phyloP scores from a whole-genome alignment of 441 rosid species.

The Pelargonium australe region DNA sequence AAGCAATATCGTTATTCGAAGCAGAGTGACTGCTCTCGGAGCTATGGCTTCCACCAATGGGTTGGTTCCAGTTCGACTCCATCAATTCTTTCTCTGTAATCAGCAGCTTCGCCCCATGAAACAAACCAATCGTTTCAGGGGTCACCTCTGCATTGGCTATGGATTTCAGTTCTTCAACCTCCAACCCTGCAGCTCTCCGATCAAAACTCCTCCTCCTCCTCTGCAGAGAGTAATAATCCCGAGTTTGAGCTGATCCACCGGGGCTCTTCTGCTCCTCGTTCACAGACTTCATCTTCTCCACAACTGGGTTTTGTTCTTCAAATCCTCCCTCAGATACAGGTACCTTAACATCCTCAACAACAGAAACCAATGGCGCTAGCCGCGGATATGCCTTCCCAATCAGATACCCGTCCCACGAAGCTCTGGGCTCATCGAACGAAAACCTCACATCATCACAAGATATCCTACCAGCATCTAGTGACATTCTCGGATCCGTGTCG shows the following conservation, averaged over 20 bases:
- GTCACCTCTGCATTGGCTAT: conserved; percentile 44
- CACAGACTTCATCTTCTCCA: conserved; percentile 13
- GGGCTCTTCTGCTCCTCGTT: conserved; percentile 18
- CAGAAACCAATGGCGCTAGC: conserved; percentile 34
- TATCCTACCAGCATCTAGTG: conserved; percentile 35
- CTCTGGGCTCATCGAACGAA: conserved; percentile 59
- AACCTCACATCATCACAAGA: conserved; percentile 33
- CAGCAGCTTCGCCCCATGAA: conserved; percentile 69
- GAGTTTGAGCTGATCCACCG: not conserved
- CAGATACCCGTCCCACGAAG: conserved; percentile 61
- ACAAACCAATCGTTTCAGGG: conserved; percentile 50
- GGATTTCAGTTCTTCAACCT: conserved; percentile 22
- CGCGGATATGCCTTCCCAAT: conserved; percentile 36
- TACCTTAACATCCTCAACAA: not conserved
- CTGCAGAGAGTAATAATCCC: conserved; percentile 4
- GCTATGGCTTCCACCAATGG: conserved; percentile 22
- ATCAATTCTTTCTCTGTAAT: conserved; percentile 62
- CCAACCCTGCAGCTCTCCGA: conserved; percentile 13
- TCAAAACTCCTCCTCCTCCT: conserved; percentile 4
- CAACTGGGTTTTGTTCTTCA: not conserved
- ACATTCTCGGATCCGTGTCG: conserved; percentile 36
- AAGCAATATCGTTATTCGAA: conserved; percentile 26
- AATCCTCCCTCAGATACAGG: not conserved
- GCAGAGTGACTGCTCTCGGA: conserved; percentile 31
- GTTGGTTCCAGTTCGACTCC: conserved; percentile 64